Base-by-base conservation (phyloP, 148 eudicot species). In the Chenopodium quinoa region DNA sequence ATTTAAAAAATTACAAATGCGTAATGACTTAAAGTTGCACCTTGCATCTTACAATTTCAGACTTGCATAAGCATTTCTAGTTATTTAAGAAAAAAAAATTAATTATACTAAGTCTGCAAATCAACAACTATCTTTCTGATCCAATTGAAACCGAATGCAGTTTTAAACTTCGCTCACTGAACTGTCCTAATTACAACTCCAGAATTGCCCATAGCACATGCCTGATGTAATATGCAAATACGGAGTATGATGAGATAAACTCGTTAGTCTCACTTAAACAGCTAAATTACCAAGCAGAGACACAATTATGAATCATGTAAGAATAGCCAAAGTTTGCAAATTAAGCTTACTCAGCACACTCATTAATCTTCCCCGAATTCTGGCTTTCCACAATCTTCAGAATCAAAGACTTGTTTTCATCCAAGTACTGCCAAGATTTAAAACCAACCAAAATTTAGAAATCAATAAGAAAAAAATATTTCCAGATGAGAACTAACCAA, bases 301-400 rank as follows among this genome's bases (percentile, higher is more conserved):
- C 5, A 2, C 14, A 25, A 67, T 46, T 80, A 25, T 12, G 8
- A 75, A 37, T 76, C 27, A 14, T 22, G 8, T 56, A 1, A n/a
- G 23, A 74, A 65, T 34, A 66, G 31, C 52, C 27, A 27, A 66
- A 60, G 16, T 40, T 34, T 29, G 34, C 66, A 62, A 71, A 70
- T 56, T 11, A 54, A n/a, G 82, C 96, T 91, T 90, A 96, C 99
- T 96, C 99, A 67, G 99, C 99, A 89, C 99, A 96, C 81, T 96
- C 98, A 79, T 88, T 92, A 46, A 93, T 85, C 87, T 90, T 96
- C 82, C 99, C 99, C 0, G 94, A 90, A 85, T 93, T 96, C 68
- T 93, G 99, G 87, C 97, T 96, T 88, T 96, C 98, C 80, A 96
- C 99, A 86, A 96, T 96, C 93, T 91, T 96, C 84, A 96, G 88